phyloP scores from a whole-genome alignment of 768 basidiomycete species.

The Xerocomus potaroensis region DNA sequence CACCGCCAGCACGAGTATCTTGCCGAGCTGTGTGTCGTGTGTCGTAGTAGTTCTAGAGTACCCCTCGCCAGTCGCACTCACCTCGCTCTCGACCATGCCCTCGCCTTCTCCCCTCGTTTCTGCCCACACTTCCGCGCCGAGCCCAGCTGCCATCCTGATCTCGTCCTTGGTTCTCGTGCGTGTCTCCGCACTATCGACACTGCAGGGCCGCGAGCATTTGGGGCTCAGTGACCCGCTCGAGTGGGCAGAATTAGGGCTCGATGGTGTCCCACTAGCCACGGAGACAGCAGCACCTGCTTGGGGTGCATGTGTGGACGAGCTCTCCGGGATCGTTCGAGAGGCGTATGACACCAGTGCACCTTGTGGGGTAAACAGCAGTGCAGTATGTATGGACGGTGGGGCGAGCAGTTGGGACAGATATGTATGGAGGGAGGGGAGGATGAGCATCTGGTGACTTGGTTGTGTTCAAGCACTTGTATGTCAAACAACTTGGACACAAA shows the following conservation, averaged over 20 bases:
- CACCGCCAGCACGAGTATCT: slow-evolving; percentile 64
- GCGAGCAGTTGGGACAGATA: slow-evolving; percentile 60
- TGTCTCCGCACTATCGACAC: slow-evolving; percentile 6
- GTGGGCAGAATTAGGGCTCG: slow-evolving; percentile 11
- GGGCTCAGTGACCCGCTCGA: slow-evolving; percentile 8
- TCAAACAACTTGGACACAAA: neutral
- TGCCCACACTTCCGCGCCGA: slow-evolving; percentile 74
- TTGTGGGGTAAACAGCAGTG: slow-evolving; percentile 64
- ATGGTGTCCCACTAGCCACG: neutral
- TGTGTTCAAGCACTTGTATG: neutral
- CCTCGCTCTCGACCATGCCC: slow-evolving; percentile 79
- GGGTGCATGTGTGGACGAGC: slow-evolving; percentile 1
- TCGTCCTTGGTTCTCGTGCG: slow-evolving; percentile 58
- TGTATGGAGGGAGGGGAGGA: slow-evolving; percentile 62
- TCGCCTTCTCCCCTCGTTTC: slow-evolving; percentile 53
- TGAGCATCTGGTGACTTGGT: slow-evolving; percentile 47
- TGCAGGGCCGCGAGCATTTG: slow-evolving; percentile 11
- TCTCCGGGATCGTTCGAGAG: slow-evolving; percentile 36
- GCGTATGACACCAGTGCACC: slow-evolving; percentile 71
- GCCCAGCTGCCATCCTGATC: slow-evolving; percentile 65
- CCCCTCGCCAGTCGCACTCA: slow-evolving; percentile 36
- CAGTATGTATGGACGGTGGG: slow-evolving; percentile 63
- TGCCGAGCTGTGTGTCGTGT: slow-evolving; percentile 56
- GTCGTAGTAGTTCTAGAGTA: neutral
- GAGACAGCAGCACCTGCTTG: slow-evolving; percentile 7